Evolutionary conservation across 306 rosid species (phyloP), one percentile per base, ranked within the genome.

Genomic region (Cucurbita argyrosperma): DNA sequence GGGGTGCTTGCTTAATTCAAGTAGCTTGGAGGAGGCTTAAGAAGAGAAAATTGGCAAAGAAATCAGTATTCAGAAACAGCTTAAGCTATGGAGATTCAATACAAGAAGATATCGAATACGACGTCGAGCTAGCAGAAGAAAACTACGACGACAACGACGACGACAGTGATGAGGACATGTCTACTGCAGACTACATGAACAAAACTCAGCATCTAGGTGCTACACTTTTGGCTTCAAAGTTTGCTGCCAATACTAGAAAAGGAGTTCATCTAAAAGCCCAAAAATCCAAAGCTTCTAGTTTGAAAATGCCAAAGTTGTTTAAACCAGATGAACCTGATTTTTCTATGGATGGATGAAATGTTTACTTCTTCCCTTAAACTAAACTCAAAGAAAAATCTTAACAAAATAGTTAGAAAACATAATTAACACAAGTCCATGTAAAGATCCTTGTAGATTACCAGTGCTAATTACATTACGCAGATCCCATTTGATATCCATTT

Each of bases 281-380:
- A 73, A 82, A 50, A 39, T 63, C 70, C 26, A 39, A 63, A n/a
- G 50, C 70, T 40, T 30, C 85, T 2, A 79, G 80, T 76, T 79
- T 85, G 63, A 70, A 81, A 67, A 83, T 90, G 84, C 96, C 96
- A 23, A 84, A 87, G 45, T 76, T 93, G 81, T 89, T 90, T 82
- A 93, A 93, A 84, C 98, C 97, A 55, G 88, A 78, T 66, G 96
- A 90, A 78, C 96, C 94, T 54, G 91, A 93, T 85, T 93, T 92
- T 84, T 90, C 88, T 45, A 5, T 59, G 43, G 84, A 83, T 50
- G 77, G 59, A 61, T 79, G 74, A 59, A 74, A 80, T 53, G 80
- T 79, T 77, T 82, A 82, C 84, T 76, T 18, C 59, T 72, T 72
- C 19, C 21, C 3, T 35, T 79, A 65, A 65, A 42, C 71, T 42